Base-by-base conservation (phyloP, 164 flowering plant species). In the Vitis labrusca region DNA sequence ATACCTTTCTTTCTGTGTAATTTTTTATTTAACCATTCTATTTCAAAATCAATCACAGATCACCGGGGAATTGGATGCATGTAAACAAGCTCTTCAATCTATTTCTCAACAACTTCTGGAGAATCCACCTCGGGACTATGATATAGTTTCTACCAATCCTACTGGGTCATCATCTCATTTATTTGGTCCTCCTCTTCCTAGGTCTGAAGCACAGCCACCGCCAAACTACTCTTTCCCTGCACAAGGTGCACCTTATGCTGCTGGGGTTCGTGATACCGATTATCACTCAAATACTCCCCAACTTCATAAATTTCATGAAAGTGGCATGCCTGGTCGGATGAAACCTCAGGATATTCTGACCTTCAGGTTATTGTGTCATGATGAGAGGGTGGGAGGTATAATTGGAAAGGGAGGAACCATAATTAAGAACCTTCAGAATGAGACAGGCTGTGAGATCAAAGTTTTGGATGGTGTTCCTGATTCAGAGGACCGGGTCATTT, bases 371-470 rank as follows among this genome's bases (percentile, higher is more conserved):
- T 74, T 91, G 76, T 93, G 98, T 71, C 82, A 68, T 61, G 80
- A 76, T 73, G 97, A 90, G 60, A 89, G 83, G 65, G 89, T 88
- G 13, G 98, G 99, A 66, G 85, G 91, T 71, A 73, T 95, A 17
- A 95, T 95, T 75, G 98, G 98, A 50, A 93, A 92, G 72, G 98
- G 97, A 27, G 99, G 99, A 67, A 58, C 80, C 65, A 79, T 93
- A 53, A 76, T 95, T 44, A 90, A 80, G 82, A 66, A 81, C 1
- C 82, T 95, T 70, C 79, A 91, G 73, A 82, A 86, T 58, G 99
- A 95, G 74, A 89, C 97, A 52, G 97, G 97, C n/a, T 88, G 94
- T 80, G 97, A 91, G 61, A 91, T 95, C 77, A 88, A 85, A 78
- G 78, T 95, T 72, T 58, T 88, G 64, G 98, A 95, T 0, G 83